Conservation (phyloP, 2,329 filamentous ascomycete species). For the Bipolaris victoriae region DNA sequence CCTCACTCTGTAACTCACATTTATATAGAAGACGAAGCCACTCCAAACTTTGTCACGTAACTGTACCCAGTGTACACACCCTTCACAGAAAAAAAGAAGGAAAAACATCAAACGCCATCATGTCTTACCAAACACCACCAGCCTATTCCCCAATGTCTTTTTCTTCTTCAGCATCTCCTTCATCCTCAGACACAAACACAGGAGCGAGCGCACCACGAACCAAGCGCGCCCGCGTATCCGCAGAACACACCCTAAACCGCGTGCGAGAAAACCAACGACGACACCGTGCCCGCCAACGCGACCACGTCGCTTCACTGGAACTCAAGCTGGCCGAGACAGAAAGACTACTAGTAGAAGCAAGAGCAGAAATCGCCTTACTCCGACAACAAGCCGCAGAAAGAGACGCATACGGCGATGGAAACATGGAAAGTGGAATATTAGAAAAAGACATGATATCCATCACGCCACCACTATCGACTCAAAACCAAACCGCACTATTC, state of each 20-base stretch:
- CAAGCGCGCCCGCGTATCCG: slow-evolving; percentile 31
- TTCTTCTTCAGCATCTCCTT: slow-evolving; percentile 12
- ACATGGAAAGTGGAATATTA: background rate
- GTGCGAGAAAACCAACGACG: slow-evolving; percentile 61
- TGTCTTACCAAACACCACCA: slow-evolving; percentile 9
- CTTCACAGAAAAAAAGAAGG: background rate
- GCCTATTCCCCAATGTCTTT: slow-evolving; percentile 19
- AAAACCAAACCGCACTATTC: slow-evolving; percentile 4
- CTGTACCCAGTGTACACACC: background rate
- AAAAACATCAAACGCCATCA: background rate
- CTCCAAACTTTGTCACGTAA: background rate
- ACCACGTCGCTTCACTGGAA: slow-evolving; percentile 51
- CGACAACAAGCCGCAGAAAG: slow-evolving; percentile 20
- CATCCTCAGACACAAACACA: slow-evolving; percentile 11
- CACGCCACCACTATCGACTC: background rate
- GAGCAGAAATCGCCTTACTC: slow-evolving; percentile 35
- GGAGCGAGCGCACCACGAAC: slow-evolving; percentile 15
- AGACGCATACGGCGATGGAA: background rate
- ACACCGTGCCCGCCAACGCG: slow-evolving; percentile 55
- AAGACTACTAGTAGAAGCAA: slow-evolving; percentile 30
- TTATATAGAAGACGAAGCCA: background rate
- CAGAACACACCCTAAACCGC: slow-evolving; percentile 49
- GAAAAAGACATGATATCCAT: background rate
- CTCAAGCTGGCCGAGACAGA: slow-evolving; percentile 39
- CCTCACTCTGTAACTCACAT: background rate